phyloP scores from a whole-genome alignment of 2,329 filamentous ascomycete genomes.

The Cladosporium phlei region DNA sequence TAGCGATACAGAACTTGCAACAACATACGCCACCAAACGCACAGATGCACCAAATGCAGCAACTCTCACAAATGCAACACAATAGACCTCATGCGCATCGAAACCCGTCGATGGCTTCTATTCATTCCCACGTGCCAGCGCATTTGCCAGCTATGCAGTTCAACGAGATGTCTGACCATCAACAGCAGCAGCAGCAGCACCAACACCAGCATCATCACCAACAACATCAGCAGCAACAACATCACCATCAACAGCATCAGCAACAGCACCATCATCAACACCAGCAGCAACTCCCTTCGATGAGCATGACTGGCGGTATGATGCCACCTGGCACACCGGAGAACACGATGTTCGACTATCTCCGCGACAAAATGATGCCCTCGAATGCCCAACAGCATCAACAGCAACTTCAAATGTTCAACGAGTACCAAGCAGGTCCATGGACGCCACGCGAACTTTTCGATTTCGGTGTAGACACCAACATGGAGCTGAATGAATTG shows the following conservation, averaged over 20 bases:
- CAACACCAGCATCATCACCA: conserved; percentile 14
- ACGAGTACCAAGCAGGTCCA: conserved; percentile 32
- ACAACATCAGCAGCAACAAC: conserved; percentile 13
- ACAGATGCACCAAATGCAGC: conserved; percentile 20
- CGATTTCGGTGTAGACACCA: conserved; percentile 42
- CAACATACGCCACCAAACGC: conserved; percentile 12
- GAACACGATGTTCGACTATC: conserved; percentile 31
- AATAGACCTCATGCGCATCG: not conserved
- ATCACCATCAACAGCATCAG: conserved; percentile 8
- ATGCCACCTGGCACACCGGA: conserved; percentile 25
- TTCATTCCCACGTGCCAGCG: conserved; percentile 4
- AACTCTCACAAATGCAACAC: conserved; percentile 21
- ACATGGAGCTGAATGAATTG: conserved; percentile 42
- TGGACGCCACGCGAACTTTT: conserved; percentile 43
- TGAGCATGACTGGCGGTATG: conserved; percentile 27
- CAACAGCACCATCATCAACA: conserved; percentile 14
- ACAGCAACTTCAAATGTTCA: conserved; percentile 25
- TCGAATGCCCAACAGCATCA: conserved; percentile 17
- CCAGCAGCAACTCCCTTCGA: conserved; percentile 19
- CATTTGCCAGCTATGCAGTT: conserved; percentile 21
- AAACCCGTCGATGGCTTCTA: conserved; percentile 2
- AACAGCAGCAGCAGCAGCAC: conserved; percentile 15
- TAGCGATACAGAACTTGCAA: conserved; percentile 8
- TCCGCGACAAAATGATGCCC: conserved; percentile 31
- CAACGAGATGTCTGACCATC: conserved; percentile 21